Evolutionary conservation across 495 filamentous ascomycete genomes (phyloP), one percentile per base, ranked within the genome.

Genomic region (Aspergillus steynii): DNA sequence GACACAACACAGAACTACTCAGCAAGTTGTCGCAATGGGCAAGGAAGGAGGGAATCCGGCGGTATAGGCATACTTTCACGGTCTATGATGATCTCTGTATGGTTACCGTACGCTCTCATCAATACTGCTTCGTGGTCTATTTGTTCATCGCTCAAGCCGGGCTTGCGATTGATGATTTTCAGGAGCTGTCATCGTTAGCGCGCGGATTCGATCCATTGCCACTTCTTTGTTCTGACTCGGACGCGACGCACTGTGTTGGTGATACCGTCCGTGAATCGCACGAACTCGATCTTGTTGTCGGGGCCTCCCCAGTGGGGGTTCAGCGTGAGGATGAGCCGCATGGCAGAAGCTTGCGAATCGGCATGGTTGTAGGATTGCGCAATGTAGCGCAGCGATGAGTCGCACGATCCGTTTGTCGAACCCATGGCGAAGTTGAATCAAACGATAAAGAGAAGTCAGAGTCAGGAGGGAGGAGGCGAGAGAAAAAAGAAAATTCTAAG

Each of bases 191-290:
- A 60, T 8, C 10, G 68, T 78, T 68, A 80, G 70, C 55, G 26
- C 29, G 15, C 27, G 8, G 29, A n/a, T 48, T 50, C 29, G 47
- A 53, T 27, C 12, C 9, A 4, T 42, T 29, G 8, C 31, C 46
- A 31, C 31, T 54, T 50, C 14, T 15, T 50, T 31, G 55, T 53
- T 62, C 32, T 56, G 37, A 42, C 5, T 26, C 54, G 42, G 25
- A 50, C 42, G 3, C 48, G 65, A 85, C 85, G 62, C 75, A 90
- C 88, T 61, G 94, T 97, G 75, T 99, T 99, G 50, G 95, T 99
- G 74, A 99, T 99, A 65, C 95, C 95, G 70, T 99, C 95, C 29
- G 91, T 99, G 79, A 98, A 99, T 51, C 88, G 86, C 53, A 92
- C 82, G 66, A 98, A 91, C 71, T 93, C 90, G 61, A 99, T 83